phyloP scores from a whole-genome alignment of 345 rosid species.

The Passiflora organensis region DNA sequence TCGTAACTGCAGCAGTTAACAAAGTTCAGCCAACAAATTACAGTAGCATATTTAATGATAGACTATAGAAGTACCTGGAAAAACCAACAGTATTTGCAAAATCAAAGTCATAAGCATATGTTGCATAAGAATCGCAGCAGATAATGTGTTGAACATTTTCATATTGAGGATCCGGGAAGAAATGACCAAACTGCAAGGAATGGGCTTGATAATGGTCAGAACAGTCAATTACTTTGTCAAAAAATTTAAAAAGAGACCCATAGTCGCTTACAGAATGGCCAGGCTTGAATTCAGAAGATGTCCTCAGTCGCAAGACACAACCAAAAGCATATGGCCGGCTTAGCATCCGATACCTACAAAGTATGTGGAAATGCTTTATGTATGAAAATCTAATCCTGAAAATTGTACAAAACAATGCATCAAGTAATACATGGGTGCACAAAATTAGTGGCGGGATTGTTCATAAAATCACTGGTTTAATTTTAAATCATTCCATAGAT shows the following conservation, averaged over 20 bases:
- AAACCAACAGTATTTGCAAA: slow-evolving; percentile 69
- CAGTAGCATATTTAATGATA: not conserved
- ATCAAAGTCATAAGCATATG: slow-evolving; percentile 95
- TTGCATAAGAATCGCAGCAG: slow-evolving; percentile 92
- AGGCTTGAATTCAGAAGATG: slow-evolving; percentile 86
- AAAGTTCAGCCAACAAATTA: not conserved
- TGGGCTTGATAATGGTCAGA: slow-evolving; percentile 13
- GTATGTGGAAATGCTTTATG: not conserved
- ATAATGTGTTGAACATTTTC: slow-evolving; percentile 97
- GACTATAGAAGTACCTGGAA: slow-evolving; percentile 49
- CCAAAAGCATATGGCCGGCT: slow-evolving; percentile 93
- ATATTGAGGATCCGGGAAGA: slow-evolving; percentile 95
- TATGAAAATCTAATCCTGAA: no score
- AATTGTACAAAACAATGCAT: no score
- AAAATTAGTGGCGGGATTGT: no score
- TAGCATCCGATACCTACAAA: slow-evolving; percentile 80
- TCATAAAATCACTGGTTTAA: no score
- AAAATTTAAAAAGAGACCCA: slow-evolving; percentile 1
- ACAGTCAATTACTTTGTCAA: slow-evolving; percentile 4
- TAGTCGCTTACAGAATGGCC: slow-evolving; percentile 70
- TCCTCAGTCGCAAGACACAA: slow-evolving; percentile 82
- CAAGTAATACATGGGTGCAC: no score
- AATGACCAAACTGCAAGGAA: slow-evolving; percentile 87
- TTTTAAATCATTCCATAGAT: no score
- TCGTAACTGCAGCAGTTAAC: no score